Percentiles rank a stretch among this genome's conserved stretches.
Evolutionary conservation across 2,329 filamentous ascomycete species (phyloP).

Genomic region (Trichoderma sp.): DNA sequence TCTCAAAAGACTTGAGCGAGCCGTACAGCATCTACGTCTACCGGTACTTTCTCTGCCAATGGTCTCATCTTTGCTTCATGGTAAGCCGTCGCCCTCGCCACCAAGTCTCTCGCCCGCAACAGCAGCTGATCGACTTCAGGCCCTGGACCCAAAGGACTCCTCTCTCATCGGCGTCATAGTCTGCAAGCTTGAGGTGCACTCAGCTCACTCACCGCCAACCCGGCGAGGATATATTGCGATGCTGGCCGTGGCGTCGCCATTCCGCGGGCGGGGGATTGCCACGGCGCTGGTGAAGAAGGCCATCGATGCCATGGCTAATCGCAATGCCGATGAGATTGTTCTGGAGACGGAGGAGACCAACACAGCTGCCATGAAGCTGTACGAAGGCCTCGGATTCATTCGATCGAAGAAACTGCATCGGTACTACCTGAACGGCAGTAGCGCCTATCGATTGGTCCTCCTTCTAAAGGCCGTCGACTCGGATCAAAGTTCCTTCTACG

Average conservation of each 20-base stretch:
- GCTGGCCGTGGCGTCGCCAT: conserved; percentile 81
- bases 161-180: conserved; percentile 85
- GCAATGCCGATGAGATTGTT: conserved; percentile 87
- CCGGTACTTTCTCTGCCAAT: conserved; percentile 96
- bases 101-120: neutral
- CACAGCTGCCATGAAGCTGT: conserved; percentile 81
- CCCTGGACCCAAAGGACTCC: conserved; percentile 55
- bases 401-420: conserved; percentile 89
- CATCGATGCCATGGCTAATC: conserved; percentile 83
- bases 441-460: conserved; percentile 83
- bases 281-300: conserved; percentile 85
- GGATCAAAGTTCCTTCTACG: conserved; percentile 36
- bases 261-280: conserved; percentile 81
- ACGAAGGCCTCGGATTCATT: conserved; percentile 88
- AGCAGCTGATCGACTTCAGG: conserved; percentile 38
- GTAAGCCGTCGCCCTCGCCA: conserved; percentile 41
- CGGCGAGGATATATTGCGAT: conserved; percentile 96
- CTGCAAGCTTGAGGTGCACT: conserved; percentile 89
- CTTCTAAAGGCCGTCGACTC: conserved; percentile 61
- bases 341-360: conserved; percentile 96
- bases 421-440: conserved; percentile 96
- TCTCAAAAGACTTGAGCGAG: conserved; percentile 94
- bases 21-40: conserved; percentile 99
- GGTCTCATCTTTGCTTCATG: conserved; percentile 96
- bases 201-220: conserved; percentile 69